Evolutionary conservation across 345 rosid species (phyloP).

Genomic region (Eucalyptus grandis): DNA sequence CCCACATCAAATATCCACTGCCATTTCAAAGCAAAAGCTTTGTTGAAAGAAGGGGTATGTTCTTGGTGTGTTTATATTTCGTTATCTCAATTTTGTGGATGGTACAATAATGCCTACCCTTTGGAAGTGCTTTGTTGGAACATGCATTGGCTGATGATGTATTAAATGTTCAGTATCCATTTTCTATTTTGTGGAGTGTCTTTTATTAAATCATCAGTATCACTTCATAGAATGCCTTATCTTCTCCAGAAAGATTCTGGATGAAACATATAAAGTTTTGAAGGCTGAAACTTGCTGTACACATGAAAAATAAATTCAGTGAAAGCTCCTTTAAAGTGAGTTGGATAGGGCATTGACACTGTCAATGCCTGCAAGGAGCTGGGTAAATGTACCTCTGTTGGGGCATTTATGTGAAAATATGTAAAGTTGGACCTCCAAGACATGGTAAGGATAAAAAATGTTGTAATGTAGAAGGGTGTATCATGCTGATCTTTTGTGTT

Average conservation of each 20-base stretch:
- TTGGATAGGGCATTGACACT: neutral
- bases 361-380: neutral
- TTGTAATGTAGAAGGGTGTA: neutral
- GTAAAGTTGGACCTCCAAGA: neutral
- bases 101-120: neutral
- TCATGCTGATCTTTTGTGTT: neutral
- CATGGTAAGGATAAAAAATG: neutral
- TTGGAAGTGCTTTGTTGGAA: neutral
- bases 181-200: neutral
- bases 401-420: neutral
- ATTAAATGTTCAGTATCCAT: neutral
- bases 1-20: neutral
- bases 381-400: neutral
- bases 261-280: neutral
- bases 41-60: neutral
- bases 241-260: neutral
- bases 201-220: neutral
- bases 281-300: neutral
- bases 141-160: neutral
- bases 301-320: neutral
- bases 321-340: neutral
- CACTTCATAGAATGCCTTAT: neutral
- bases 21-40: neutral
- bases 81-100: neutral
- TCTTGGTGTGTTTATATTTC: neutral